Percentiles rank a stretch among this genome's conserved stretches.
These are phyloP conservation scores for Iberis amara DNA, from an alignment of 441 rosid genomes.

Conservation along the genomic window DNA sequence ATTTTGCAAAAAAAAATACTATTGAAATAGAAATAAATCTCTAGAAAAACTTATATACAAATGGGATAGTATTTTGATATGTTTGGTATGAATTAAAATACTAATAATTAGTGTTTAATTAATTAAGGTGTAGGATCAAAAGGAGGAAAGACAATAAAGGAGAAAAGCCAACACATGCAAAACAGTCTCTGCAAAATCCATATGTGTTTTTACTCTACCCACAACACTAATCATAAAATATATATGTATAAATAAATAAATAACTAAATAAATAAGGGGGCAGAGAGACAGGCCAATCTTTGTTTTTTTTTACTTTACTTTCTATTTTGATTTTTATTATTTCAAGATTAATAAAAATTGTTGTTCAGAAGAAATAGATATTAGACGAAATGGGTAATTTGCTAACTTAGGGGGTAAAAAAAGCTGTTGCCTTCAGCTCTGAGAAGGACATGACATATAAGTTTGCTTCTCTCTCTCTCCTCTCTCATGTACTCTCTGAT, in stretches of 20 bases:
- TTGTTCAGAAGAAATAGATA: conserved; percentile 10
- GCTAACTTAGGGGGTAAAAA: conserved; percentile 7
- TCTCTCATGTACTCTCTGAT: background rate
- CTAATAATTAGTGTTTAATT: background rate
- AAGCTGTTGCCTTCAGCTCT: conserved; percentile 17
- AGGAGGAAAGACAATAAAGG: conserved; percentile 31
- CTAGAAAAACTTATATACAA: too few relatives aligned
- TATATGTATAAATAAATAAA: background rate
- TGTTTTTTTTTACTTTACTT: conserved; percentile 11
- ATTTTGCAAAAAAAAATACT: too few relatives aligned
- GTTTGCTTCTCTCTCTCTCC: conserved; percentile 21
- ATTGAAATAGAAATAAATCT: too few relatives aligned
- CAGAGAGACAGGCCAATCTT: conserved; percentile 28
- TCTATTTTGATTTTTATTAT: background rate
- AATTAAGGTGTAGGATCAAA: conserved; percentile 18
- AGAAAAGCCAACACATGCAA: conserved; percentile 32
- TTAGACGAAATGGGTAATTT: conserved; percentile 29
- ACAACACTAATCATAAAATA: conserved; percentile 21
- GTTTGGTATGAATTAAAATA: too few relatives aligned
- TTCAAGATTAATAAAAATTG: background rate
- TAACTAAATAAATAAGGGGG: conserved; percentile 20
- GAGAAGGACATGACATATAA: conserved; percentile 30
- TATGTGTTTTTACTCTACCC: conserved; percentile 29
- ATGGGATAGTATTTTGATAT: too few relatives aligned
- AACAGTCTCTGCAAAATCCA: conserved; percentile 31